Conservation (phyloP, 306 rosid species). For the Herpetospermum pedunculosum region DNA sequence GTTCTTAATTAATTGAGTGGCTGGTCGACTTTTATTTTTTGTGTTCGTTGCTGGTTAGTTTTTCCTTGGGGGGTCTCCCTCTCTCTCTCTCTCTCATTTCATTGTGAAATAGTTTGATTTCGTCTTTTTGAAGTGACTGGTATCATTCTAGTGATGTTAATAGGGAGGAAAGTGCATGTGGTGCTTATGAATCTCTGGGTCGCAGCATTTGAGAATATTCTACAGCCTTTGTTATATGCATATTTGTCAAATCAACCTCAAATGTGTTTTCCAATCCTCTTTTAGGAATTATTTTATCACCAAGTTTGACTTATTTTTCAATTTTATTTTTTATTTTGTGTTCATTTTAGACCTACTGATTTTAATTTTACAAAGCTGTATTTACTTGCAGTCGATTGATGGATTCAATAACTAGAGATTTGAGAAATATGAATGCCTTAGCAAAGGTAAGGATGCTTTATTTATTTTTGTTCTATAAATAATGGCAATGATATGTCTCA, state of each 20-base stretch:
- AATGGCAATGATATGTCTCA: background rate
- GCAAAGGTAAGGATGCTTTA: slow-evolving; percentile 59
- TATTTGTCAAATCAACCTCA: background rate
- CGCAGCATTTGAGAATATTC: background rate
- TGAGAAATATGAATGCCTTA: slow-evolving; percentile 88
- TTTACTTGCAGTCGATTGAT: slow-evolving; percentile 63
- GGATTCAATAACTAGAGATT: slow-evolving; percentile 81
- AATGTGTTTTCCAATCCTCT: background rate
- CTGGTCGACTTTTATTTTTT: background rate
- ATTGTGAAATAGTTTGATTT: no score
- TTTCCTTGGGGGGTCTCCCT: background rate
- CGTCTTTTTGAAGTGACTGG: no score
- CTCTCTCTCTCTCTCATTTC: background rate
- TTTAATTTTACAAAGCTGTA: slow-evolving; percentile 1
- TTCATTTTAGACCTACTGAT: background rate
- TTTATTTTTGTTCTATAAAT: background rate
- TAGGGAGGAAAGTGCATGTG: no score
- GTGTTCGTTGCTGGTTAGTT: background rate
- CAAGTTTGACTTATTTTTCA: background rate
- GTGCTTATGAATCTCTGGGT: background rate
- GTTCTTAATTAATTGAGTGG: background rate
- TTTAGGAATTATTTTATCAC: background rate
- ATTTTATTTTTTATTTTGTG: background rate
- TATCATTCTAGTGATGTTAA: no score
- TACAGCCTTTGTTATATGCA: background rate